Percentiles rank a stretch among this genome's conserved stretches.
phyloP scores from a whole-genome alignment of 768 basidiomycete genomes.

The Cystobasidiopsis lactophilus region DNA sequence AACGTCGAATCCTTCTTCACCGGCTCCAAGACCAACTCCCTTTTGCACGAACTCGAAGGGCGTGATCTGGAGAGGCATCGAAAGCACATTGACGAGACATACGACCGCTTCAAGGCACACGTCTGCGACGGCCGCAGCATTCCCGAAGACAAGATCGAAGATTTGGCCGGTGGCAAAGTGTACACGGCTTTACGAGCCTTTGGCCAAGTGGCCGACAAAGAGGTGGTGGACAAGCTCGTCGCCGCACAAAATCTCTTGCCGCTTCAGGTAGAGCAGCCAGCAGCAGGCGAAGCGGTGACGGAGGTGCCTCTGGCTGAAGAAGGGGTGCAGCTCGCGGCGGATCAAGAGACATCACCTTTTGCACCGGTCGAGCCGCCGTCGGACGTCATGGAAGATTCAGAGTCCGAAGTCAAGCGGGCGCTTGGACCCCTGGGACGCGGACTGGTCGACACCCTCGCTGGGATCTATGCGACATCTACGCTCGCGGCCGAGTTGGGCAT shows the following conservation, averaged over 20 bases:
- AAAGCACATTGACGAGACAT: slow-evolving; percentile 17
- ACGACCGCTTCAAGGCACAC: slow-evolving; percentile 16
- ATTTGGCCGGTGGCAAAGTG: slow-evolving; percentile 19
- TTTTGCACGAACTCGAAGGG: slow-evolving; percentile 8
- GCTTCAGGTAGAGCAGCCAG: background rate
- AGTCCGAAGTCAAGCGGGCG: too few species aligned
- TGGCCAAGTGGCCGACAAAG: slow-evolving; percentile 8
- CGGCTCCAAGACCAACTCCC: slow-evolving; percentile 13
- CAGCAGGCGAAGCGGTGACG: background rate
- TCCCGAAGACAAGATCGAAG: slow-evolving; percentile 14
- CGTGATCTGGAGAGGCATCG: slow-evolving; percentile 13
- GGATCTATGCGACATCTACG: slow-evolving; percentile 2
- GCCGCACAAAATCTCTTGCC: background rate
- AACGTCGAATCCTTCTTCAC: slow-evolving; percentile 18
- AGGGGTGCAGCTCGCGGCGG: background rate
- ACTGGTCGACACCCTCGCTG: slow-evolving; percentile 14
- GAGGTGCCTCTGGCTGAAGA: background rate
- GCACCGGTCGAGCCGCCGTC: background rate
- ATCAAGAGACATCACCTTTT: background rate
- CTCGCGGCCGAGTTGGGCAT: slow-evolving; percentile 15
- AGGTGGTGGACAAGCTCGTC: background rate
- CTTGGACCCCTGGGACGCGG: background rate
- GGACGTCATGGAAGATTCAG: too few species aligned
- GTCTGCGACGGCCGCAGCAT: slow-evolving; percentile 18
- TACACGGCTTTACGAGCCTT: slow-evolving; percentile 15